These are phyloP conservation scores for Penicillium rolfsii DNA, from an alignment of 2,329 filamentous ascomycete genomes.

Conservation along the genomic window DNA sequence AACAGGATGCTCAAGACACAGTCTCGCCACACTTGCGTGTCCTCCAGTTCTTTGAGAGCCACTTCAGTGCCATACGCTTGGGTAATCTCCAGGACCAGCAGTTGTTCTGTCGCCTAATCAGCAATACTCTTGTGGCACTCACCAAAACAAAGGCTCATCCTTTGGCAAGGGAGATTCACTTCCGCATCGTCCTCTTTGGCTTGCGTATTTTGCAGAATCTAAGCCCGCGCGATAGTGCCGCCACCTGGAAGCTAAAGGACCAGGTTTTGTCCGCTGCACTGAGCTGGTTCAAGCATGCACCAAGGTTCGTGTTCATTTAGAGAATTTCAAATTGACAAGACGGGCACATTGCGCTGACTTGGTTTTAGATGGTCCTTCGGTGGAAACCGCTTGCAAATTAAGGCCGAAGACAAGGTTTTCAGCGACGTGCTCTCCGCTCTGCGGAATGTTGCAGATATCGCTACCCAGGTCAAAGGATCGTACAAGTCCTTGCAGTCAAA, in stretches of 20 bases:
- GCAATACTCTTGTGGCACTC: conserved; percentile 75
- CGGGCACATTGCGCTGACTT: conserved; percentile 22
- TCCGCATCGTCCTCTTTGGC: conserved; percentile 83
- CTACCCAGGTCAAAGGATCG: conserved; percentile 52
- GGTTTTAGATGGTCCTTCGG: conserved; percentile 82
- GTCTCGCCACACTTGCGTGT: conserved; percentile 84
- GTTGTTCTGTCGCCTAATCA: conserved; percentile 79
- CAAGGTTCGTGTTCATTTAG: conserved; percentile 54
- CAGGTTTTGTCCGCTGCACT: conserved; percentile 83
- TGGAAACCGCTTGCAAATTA: conserved; percentile 88
- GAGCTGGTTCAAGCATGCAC: conserved; percentile 82
- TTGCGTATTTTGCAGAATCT: conserved; percentile 75
- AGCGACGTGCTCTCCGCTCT: conserved; percentile 72
- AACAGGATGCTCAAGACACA: conserved; percentile 78
- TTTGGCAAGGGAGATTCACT: conserved; percentile 86
- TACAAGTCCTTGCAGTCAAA: conserved; percentile 73
- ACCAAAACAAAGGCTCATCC: conserved; percentile 75
- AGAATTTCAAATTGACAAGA: too few relatives aligned
- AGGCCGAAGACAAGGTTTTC: conserved; percentile 84
- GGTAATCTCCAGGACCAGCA: conserved; percentile 79
- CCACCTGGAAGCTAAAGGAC: conserved; percentile 84
- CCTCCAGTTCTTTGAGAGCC: conserved; percentile 86
- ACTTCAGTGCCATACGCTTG: conserved; percentile 91
- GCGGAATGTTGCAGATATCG: conserved; percentile 65
- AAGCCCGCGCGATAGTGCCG: conserved; percentile 64